phyloP scores from a whole-genome alignment of 2,329 filamentous ascomycete genomes.

The Cordyceps sp. region DNA sequence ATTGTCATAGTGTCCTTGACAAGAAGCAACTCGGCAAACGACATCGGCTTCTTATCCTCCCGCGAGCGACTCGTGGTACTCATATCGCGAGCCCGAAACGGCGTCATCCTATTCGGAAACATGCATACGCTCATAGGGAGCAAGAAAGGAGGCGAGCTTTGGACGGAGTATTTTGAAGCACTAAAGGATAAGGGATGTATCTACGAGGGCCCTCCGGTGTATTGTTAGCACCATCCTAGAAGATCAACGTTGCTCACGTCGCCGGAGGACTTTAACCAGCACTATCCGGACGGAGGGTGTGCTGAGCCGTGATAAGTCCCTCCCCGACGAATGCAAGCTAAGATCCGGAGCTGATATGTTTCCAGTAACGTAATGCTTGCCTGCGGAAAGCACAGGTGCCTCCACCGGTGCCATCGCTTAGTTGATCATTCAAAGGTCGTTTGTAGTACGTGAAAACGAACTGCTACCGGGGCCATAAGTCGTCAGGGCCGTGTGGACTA shows the following conservation, averaged over 20 bases:
- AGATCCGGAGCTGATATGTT: neutral
- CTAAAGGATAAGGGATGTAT: constrained; percentile 34
- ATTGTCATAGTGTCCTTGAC: constrained; percentile 55
- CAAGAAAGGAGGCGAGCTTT: constrained; percentile 22
- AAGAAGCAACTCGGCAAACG: constrained; percentile 42
- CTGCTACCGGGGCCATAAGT: constrained; percentile 35
- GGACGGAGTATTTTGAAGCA: constrained; percentile 38
- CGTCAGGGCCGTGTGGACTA: constrained; percentile 26
- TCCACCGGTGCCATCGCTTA: constrained; percentile 43
- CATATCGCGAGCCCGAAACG: constrained; percentile 47
- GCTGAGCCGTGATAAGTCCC: constrained; percentile 38
- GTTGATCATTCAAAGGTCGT: constrained; percentile 34
- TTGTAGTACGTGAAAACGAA: constrained; percentile 22
- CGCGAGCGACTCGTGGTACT: constrained; percentile 55
- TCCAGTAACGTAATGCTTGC: constrained; percentile 29
- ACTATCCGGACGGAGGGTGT: constrained; percentile 58
- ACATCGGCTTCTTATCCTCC: constrained; percentile 55
- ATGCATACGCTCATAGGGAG: constrained; percentile 47
- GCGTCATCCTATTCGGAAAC: constrained; percentile 55
- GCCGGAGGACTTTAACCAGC: constrained; percentile 39
- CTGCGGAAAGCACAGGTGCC: constrained; percentile 44
- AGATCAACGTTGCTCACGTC: constrained; percentile 25
- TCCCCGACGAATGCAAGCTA: neutral
- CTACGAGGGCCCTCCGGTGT: constrained; percentile 42
- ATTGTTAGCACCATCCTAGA: constrained; percentile 42